Percentiles rank a stretch among this genome's conserved stretches.
Evolutionary conservation across 352 stramenopile genomes (phyloP).

Genomic region (Detonula confervacea): DNA sequence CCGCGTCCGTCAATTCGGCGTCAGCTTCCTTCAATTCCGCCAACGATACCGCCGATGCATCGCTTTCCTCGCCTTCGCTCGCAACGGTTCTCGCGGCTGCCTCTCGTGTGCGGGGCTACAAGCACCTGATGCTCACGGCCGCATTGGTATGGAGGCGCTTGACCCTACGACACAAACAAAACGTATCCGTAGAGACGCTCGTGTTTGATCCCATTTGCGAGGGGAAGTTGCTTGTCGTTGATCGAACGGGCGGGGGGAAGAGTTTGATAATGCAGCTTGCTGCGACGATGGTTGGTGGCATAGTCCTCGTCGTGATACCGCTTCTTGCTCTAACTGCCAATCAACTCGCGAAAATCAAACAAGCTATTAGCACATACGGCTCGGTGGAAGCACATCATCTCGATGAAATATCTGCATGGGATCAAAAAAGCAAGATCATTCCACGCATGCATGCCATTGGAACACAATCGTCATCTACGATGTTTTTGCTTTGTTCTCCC

Average conservation of each 20-base stretch:
- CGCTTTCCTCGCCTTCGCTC: too few species aligned
- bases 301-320: slow-evolving; percentile 3
- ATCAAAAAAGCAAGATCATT: not conserved
- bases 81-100: too few species aligned
- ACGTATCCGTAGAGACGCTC: too few species aligned
- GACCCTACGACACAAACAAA: too few species aligned
- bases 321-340: slow-evolving; percentile 11
- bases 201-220: too few species aligned
- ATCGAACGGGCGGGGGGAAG: slow-evolving; percentile 18
- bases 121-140: too few species aligned
- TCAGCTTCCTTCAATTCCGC: too few species aligned
- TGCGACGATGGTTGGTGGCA: not conserved
- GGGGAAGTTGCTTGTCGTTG: slow-evolving; percentile 7
- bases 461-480: not conserved
- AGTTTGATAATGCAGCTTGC: slow-evolving; percentile 1
- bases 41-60: too few species aligned
- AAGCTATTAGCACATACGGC: not conserved
- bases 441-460: not conserved
- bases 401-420: not conserved
- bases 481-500: slow-evolving; percentile 13
- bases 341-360: not conserved
- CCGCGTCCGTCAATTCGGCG: not conserved
- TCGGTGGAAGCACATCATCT: slow-evolving; percentile 5
- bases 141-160: too few species aligned
- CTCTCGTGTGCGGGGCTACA: too few species aligned